Evolutionary conservation across 2,329 filamentous ascomycete genomes (phyloP), one percentile per base, ranked within the genome.

Genomic region (Biscogniauxia mediterranea): DNA sequence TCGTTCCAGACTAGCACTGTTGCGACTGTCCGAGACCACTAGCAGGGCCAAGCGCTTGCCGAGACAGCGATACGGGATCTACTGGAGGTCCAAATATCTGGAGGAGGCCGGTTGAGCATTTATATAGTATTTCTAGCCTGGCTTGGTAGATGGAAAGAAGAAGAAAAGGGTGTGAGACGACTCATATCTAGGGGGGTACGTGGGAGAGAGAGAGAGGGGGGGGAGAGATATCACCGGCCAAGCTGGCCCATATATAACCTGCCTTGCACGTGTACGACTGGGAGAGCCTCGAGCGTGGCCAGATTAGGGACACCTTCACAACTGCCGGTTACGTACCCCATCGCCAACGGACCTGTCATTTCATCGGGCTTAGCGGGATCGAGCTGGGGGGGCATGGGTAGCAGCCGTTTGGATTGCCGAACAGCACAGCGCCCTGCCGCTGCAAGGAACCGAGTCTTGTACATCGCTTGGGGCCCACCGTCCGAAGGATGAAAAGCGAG

Each of bases 201-300:
- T 23, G 23, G 23, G 26, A 57, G 59, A 23, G 55, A 56, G 62
- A 55, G 59, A 38, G 49, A 46, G 42, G 59, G 20, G 55, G 58
- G 62, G 53, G 59, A 38, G 49, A 46, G 42, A 26, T 46, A 54
- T 53, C 61, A 59, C 59, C 61, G 60, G 59, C 56, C 59, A 61
- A 19, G 49, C n/a, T 58, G 58, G 54, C 53, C 28, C 56, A 56
- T 64, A 54, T 60, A 66, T 61, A 59, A 58, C 61, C 67, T 51
- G 56, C 59, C 61, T 68, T 51, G 56, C 64, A 68, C 66, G 55
- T 54, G 68, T 71, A 54, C 61, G 13, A 71, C 67, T 46, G 20
- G 6, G 32, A 9, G 32, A 42, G 38, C 21, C 11, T 66, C 59
- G 60, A 61, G 61, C 52, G 51, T 55, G 58, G 20, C 51, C 38